Percentiles rank a stretch among this genome's conserved stretches.
Conservation (phyloP, 1,284 basidiomycete genomes). For the Apiotrichum brassicae region DNA sequence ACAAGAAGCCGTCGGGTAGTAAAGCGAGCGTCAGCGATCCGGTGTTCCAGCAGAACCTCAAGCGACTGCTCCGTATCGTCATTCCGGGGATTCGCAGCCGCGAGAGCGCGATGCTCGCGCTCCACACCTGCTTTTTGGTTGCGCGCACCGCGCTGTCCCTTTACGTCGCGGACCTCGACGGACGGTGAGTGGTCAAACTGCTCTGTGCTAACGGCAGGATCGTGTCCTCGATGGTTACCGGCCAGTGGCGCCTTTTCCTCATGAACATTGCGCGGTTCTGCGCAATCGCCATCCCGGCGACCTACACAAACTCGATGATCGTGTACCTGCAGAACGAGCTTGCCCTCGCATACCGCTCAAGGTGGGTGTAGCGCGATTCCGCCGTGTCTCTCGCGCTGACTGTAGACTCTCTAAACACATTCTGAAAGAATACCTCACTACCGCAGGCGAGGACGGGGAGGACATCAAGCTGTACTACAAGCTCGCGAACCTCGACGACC, state of each 20-base stretch:
- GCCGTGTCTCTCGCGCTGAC: constrained; percentile 20
- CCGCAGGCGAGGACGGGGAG: constrained; percentile 46
- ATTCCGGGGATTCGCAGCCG: constrained; percentile 79
- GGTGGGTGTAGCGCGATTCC: constrained; percentile 38
- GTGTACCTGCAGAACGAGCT: constrained; percentile 91
- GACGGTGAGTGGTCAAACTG: constrained; percentile 54
- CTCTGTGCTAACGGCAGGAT: constrained; percentile 54
- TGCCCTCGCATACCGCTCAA: constrained; percentile 82
- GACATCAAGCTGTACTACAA: constrained; percentile 76
- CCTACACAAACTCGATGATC: constrained; percentile 95
- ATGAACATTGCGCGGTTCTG: constrained; percentile 85
- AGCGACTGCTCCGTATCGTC: constrained; percentile 73
- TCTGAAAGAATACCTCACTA: constrained; percentile 62
- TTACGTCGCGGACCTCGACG: constrained; percentile 93
- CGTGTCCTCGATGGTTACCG: constrained; percentile 89
- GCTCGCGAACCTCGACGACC: constrained; percentile 82
- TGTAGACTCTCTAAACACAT: constrained; percentile 76
- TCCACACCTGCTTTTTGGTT: constrained; percentile 82
- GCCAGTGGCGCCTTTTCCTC: constrained; percentile 71
- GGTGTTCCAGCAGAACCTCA: constrained; percentile 76
- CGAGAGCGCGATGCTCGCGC: constrained; percentile 75
- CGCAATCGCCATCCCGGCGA: constrained; percentile 86
- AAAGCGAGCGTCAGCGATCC: constrained; percentile 54
- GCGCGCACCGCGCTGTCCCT: constrained; percentile 84
- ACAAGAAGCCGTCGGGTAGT: constrained; percentile 4